phyloP scores from a whole-genome alignment of 176 grass and related monocot species.

The Alloteropsis semialata region DNA sequence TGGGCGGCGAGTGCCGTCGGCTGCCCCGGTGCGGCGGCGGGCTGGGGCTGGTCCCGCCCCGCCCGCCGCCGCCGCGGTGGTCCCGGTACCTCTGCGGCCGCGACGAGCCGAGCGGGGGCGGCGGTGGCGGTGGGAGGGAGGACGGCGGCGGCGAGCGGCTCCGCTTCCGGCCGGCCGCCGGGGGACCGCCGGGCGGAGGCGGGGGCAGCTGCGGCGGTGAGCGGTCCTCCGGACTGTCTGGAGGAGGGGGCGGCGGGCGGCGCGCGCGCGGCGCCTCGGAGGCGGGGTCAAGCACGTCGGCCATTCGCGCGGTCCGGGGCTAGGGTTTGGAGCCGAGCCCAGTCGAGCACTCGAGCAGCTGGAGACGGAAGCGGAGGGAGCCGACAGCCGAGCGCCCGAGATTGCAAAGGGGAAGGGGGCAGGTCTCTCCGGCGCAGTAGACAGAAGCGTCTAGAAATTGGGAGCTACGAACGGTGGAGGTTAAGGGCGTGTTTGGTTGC shows the following conservation, averaged over 20 bases:
- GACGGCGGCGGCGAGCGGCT: constrained; percentile 58
- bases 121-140: constrained; percentile 46
- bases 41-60: constrained; percentile 47
- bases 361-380: neutral
- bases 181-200: constrained; percentile 42
- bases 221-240: constrained; percentile 53
- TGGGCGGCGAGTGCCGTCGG: constrained; percentile 65
- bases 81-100: constrained; percentile 62
- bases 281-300: constrained; percentile 76
- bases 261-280: constrained; percentile 52
- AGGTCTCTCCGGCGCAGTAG: neutral
- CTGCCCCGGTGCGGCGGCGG: constrained; percentile 66
- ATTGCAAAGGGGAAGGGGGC: neutral
- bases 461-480: neutral
- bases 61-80: constrained; percentile 38
- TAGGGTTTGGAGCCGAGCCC: constrained; percentile 45
- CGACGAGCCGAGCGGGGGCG: constrained; percentile 46
- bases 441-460: constrained; percentile 14
- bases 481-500: too few species aligned
- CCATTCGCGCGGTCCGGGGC: constrained; percentile 47
- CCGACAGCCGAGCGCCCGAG: neutral
- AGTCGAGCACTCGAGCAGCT: neutral
- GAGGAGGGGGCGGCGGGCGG: constrained; percentile 28
- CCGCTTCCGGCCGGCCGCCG: constrained; percentile 47
- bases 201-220: constrained; percentile 46